Evolutionary conservation across 768 basidiomycete species (phyloP), one percentile per base, ranked within the genome.

Genomic region (Suillus lakei): DNA sequence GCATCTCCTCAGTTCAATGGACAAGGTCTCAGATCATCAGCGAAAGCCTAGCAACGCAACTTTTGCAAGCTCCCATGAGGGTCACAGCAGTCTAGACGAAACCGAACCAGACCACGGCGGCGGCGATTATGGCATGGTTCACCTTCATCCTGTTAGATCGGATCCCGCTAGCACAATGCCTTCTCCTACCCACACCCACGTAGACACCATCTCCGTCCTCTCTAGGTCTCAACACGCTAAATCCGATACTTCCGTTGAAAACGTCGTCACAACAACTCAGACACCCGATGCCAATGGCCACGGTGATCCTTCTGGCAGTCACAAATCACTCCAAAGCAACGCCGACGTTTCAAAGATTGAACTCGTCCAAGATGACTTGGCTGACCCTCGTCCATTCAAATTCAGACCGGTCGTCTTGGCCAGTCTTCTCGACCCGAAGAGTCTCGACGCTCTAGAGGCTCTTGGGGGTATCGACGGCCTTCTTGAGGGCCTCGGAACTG

Each of bases 361-460:
- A 32, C 66, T 77, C 34, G 65, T 71, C 8, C 80, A 83, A 66
- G 84, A 85, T 67, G 73, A 77, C 21, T 70, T 66, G 5, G 78
- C 81, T 44, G 85, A 96, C 73, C 86, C 90, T 1, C 76, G 85
- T 1, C 93, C 94, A 0, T 98, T 97, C 76, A 74, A 72, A 13
- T 89, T 89, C 72, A 88, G 88, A 63, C 93, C 96, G 0, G 86
- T 83, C 66, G 80, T 84, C 59, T 88, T 98, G 18, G 96, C 96
- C 1, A 86, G 88, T 66, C 85, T 98, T 61, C 88, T 99, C 43
- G 96, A 99, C 74, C 95, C 96, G 10, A 98, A 98, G 79, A 90
- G 82, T 67, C 68, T 96, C 13, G 84, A 89, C 3, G 74, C 82
- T 16, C 84, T 99, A 38, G 80, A 80, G 21, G 77, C 76, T 13